A percentile compares a stretch with the other conserved stretches of the same genome.
phyloP scores from a whole-genome alignment of 495 filamentous ascomycete genomes.

The Xanthoparmelia taractica region DNA sequence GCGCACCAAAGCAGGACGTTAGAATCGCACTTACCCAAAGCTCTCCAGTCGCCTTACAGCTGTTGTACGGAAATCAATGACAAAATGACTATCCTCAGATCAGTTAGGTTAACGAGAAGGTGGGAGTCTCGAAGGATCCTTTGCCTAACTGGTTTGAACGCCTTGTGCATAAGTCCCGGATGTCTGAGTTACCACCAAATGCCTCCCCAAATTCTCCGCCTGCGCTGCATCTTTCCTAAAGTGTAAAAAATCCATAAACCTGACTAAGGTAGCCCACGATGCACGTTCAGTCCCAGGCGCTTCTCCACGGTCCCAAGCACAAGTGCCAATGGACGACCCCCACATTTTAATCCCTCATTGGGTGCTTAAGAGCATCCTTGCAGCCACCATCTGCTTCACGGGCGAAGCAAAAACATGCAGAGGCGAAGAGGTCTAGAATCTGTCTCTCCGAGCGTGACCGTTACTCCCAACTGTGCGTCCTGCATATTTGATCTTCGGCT shows the following conservation, averaged over 20 bases:
- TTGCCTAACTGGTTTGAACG: neutral
- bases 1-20: neutral
- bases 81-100: neutral
- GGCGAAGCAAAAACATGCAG: constrained; percentile 7
- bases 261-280: neutral
- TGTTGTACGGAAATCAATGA: neutral
- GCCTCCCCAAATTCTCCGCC: neutral
- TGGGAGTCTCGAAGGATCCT: neutral
- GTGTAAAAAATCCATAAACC: no score
- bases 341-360: constrained; percentile 15
- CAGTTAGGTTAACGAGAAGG: neutral
- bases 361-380: constrained; percentile 11
- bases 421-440: neutral
- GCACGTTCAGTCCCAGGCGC: neutral
- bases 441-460: neutral
- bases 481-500: neutral
- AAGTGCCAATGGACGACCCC: neutral
- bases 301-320: neutral
- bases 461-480: neutral
- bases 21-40: neutral
- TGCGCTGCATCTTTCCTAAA: neutral
- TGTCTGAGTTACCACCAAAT: neutral
- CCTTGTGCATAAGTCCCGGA: neutral
- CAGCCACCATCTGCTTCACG: constrained; percentile 1
- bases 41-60: constrained; percentile 3